Evolutionary conservation across 225 moss, liverwort and hornwort species (phyloP).

Genomic region (Pseudoscleropodium purum): DNA sequence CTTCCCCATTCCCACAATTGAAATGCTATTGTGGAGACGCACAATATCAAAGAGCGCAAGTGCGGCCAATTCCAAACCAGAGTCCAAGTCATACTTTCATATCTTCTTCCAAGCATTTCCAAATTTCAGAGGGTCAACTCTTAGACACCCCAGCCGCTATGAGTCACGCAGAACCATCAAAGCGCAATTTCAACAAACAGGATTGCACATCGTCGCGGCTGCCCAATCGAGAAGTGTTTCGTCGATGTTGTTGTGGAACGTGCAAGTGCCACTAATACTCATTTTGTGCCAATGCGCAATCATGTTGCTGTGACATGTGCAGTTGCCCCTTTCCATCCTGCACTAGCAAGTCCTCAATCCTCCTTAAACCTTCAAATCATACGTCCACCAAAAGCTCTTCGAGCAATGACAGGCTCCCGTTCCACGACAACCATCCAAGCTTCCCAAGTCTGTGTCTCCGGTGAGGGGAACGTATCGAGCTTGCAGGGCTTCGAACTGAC

Average conservation of each 20-base stretch:
- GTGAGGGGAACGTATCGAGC: neutral
- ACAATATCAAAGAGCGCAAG: neutral
- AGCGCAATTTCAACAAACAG: neutral
- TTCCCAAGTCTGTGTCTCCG: constrained; percentile 6
- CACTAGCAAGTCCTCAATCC: constrained; percentile 21
- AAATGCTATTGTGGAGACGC: neutral
- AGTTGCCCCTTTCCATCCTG: constrained; percentile 21
- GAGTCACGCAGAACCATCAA: neutral
- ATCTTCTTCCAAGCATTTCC: constrained; percentile 9
- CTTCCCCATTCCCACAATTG: neutral
- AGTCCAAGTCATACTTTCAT: neutral
- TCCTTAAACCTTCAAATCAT: neutral
- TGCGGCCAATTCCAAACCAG: constrained; percentile 1
- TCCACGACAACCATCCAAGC: neutral
- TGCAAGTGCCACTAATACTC: neutral
- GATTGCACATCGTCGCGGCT: neutral
- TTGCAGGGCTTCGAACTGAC: neutral
- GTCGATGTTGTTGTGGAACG: neutral
- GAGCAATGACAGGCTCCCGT: neutral
- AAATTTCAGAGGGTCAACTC: neutral
- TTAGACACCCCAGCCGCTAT: neutral
- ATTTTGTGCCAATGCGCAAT: constrained; percentile 14
- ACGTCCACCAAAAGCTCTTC: neutral
- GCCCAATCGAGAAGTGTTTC: neutral
- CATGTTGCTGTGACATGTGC: constrained; percentile 21